Evolutionary conservation across 176 grass and related monocot genomes (phyloP).

Genomic region (Avena eriantha): DNA sequence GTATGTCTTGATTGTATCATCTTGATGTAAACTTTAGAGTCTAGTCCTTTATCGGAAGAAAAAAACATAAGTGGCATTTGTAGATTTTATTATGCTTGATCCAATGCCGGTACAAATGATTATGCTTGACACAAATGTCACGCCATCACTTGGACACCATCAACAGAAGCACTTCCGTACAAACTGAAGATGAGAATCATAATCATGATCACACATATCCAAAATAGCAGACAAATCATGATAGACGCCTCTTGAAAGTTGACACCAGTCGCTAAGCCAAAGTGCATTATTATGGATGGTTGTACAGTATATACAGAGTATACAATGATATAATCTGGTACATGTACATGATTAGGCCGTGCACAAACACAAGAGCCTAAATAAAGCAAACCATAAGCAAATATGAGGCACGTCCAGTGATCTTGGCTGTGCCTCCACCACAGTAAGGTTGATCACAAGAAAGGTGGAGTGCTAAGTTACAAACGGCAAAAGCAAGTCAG

Average conservation of each 20-base stretch:
- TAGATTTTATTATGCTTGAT: slow-evolving; percentile 28
- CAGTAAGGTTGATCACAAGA: slow-evolving; percentile 5
- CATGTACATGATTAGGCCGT: slow-evolving; percentile 9
- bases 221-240: slow-evolving; percentile 40
- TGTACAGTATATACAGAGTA: background rate
- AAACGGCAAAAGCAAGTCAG: slow-evolving; percentile 35
- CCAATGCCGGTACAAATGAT: no score
- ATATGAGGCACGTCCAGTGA: slow-evolving; percentile 7
- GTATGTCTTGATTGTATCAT: no score
- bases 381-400: slow-evolving; percentile 36
- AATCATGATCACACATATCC: slow-evolving; percentile 26
- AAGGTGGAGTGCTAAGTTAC: slow-evolving; percentile 42
- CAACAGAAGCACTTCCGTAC: background rate
- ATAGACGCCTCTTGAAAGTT: slow-evolving; percentile 31
- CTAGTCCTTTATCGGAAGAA: no score
- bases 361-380: background rate
- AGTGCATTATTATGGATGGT: slow-evolving; percentile 27
- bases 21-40: no score
- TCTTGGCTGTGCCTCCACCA: slow-evolving; percentile 38
- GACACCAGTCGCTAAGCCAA: slow-evolving; percentile 33
- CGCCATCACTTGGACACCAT: slow-evolving; percentile 34
- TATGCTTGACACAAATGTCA: slow-evolving; percentile 32
- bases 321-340: slow-evolving; percentile 26
- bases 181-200: slow-evolving; percentile 31
- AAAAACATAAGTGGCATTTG: background rate